phyloP scores from a whole-genome alignment of 2,329 filamentous ascomycete species.

The Mariannaea sp. region DNA sequence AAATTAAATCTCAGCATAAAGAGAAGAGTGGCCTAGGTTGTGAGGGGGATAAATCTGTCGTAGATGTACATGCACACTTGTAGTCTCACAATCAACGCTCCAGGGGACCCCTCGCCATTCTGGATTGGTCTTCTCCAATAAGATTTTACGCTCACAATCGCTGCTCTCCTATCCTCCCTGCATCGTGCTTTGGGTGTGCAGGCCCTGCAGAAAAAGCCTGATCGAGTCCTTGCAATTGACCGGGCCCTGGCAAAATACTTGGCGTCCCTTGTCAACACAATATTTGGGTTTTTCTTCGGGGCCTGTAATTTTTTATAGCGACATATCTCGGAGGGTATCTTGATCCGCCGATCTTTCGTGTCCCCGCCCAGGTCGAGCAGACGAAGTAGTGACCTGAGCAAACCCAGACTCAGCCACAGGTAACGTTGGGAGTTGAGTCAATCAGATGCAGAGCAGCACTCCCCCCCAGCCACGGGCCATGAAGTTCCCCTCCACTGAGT shows the following conservation, averaged over 20 bases:
- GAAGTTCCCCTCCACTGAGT: conserved; percentile 11
- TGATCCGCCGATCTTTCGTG: conserved; percentile 29
- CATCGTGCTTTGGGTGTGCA: not conserved
- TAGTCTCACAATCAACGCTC: too few species aligned
- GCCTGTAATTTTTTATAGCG: too few species aligned
- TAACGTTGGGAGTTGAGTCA: conserved; percentile 25
- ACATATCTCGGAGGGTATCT: conserved; percentile 32
- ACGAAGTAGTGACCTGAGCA: not conserved
- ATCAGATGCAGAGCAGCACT: conserved; percentile 21
- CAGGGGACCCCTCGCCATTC: too few species aligned
- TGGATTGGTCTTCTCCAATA: not conserved
- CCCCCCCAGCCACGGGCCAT: conserved; percentile 36
- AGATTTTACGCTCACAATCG: not conserved
- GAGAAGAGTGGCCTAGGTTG: too few species aligned
- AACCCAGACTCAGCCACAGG: conserved; percentile 34
- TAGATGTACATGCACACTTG: too few species aligned
- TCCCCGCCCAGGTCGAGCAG: conserved; percentile 14
- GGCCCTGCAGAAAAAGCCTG: not conserved
- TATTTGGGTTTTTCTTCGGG: not conserved
- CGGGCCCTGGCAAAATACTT: not conserved
- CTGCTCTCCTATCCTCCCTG: not conserved
- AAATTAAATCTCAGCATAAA: too few species aligned
- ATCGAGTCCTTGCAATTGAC: not conserved
- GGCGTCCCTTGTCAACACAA: not conserved
- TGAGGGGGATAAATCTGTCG: too few species aligned